Base-by-base conservation (phyloP, 257 asterid genomes). In the Orobanche coerulescens region DNA sequence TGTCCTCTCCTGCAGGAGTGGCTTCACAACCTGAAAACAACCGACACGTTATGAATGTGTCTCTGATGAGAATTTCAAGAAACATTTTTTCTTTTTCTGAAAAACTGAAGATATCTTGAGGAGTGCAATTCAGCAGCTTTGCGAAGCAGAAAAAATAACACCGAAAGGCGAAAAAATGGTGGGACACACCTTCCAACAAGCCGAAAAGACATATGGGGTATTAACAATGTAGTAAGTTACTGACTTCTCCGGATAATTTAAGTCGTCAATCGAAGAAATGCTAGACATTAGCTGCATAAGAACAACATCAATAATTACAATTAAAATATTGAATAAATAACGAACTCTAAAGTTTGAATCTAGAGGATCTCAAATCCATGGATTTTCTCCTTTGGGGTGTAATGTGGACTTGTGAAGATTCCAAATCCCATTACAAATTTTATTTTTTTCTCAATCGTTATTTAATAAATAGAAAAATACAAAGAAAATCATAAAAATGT, bases 1-100 rank as follows among this genome's bases (percentile, higher is more conserved):
- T 14, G 93, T 86, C 72, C 92, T 81, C 82, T 86, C 93, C 55
- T 83, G 90, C 26, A 86, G 81, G 62, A 86, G 95, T 49, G 95
- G 93, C 76, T 78, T 83, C 56, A 86, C 87, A 36, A 81, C 93
- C 95, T 86, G 78, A 69, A 63, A 67, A 71, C 26, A 68, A 37
- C 13, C 33, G 26, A 59, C 19, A 26, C 28, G 28, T 40, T 60
- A 65, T 6, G 11, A 30, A 58, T 44, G 31, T 24, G 48, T 14
- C 47, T 28, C 46, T 30, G 13, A 53, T 23, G 42, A 43, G 52
- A 52, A 61, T 25, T 40, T 13, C 19, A 14, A 54, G 24, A 40
- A 14, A 40, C 2, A 46, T 2, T 20, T 14, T 43, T n/a, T n/a
- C n/a, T n/a, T 43, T 5, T 14, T 42, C 7, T 15, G 26, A 26